These are phyloP conservation scores for Thermoascus crustaceus DNA, from an alignment of 2,329 filamentous ascomycete genomes.

Conservation along the genomic window DNA sequence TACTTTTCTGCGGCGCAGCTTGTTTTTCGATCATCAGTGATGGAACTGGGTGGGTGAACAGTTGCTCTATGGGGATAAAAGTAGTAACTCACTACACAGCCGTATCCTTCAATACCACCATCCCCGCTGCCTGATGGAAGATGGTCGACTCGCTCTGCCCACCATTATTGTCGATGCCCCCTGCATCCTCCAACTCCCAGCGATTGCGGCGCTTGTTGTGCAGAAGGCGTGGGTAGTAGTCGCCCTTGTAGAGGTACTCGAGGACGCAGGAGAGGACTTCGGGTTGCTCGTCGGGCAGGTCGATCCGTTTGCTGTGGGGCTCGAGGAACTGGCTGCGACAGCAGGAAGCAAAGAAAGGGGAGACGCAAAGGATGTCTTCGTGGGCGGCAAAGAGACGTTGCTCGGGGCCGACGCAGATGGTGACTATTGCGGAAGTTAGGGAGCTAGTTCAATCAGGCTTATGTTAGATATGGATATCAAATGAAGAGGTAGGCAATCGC, in stretches of 20 bases:
- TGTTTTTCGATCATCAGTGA: no score
- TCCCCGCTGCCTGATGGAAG: conserved; percentile 56
- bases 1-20: conserved; percentile 76
- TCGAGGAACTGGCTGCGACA: conserved; percentile 58
- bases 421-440: conserved; percentile 63
- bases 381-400: conserved; percentile 86
- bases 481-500: no score
- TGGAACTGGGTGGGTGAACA: no score
- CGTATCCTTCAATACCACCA: conserved; percentile 74
- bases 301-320: conserved; percentile 58
- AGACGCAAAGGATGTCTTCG: conserved; percentile 71
- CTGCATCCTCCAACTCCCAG: conserved; percentile 68
- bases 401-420: conserved; percentile 69
- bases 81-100: conserved; percentile 72
- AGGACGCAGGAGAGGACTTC: conserved; percentile 86
- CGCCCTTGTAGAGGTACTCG: conserved; percentile 88
- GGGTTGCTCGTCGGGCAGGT: conserved; percentile 75
- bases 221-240: conserved; percentile 76
- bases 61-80: no score
- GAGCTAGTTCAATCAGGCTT: conserved; percentile 37
- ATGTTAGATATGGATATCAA: no score
- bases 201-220: conserved; percentile 73
- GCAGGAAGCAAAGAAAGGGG: conserved; percentile 66
- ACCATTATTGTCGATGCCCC: conserved; percentile 27
- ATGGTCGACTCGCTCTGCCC: conserved; percentile 55